A percentile compares a stretch with the other conserved stretches of the same genome.
Conservation (phyloP, 495 filamentous ascomycete species). For the Terfezia claveryi region DNA sequence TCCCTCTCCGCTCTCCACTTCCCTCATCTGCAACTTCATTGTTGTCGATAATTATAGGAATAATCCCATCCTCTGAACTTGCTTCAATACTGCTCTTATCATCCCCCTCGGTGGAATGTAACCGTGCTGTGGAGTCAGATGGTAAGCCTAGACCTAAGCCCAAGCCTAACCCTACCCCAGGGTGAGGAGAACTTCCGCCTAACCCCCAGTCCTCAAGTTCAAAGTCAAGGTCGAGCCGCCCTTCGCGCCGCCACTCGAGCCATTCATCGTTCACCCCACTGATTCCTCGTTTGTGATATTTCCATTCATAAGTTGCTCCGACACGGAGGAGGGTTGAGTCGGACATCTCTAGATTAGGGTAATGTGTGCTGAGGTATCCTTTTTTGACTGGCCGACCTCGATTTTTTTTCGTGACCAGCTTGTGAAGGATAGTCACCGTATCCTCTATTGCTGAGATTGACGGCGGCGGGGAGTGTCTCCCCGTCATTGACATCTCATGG, state of each 20-base stretch:
- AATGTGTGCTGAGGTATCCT: constrained; percentile 16
- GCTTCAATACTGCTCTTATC: too few relatives aligned
- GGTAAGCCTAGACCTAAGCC: too few relatives aligned
- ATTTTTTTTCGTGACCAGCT: constrained; percentile 9
- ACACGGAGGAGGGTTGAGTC: constrained; percentile 14
- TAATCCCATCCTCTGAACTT: background rate
- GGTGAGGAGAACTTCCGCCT: too few relatives aligned
- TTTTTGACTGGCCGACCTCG: constrained; percentile 15
- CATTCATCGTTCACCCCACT: constrained; percentile 19
- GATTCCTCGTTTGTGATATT: constrained; percentile 9
- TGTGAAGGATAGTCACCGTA: constrained; percentile 12
- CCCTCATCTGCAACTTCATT: background rate
- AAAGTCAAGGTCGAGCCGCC: constrained; percentile 7
- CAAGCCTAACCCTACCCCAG: too few relatives aligned
- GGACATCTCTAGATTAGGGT: constrained; percentile 9
- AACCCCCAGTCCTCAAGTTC: constrained; percentile 7
- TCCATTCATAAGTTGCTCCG: constrained; percentile 13
- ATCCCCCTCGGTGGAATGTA: too few relatives aligned
- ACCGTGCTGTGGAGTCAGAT: too few relatives aligned
- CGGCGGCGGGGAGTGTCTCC: background rate
- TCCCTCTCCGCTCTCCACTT: background rate
- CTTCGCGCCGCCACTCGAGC: constrained; percentile 17
- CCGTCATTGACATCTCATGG: constrained; percentile 4
- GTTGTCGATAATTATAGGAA: background rate
- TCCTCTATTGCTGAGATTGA: constrained; percentile 4